phyloP scores from a whole-genome alignment of 257 asterid species.

The Primulina huaijiensis region DNA sequence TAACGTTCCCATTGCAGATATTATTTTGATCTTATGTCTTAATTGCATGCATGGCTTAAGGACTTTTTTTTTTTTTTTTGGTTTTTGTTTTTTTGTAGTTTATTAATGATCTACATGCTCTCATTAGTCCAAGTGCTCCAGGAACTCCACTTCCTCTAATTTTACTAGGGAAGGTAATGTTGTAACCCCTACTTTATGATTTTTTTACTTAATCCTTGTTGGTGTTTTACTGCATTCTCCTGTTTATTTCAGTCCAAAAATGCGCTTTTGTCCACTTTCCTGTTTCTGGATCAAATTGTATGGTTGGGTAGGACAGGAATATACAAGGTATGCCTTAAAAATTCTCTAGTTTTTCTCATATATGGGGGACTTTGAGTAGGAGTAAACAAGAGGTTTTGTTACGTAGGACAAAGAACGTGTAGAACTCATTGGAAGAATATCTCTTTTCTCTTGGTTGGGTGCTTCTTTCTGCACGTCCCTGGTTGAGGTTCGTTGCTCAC shows the following conservation, averaged over 20 bases:
- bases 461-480: slow-evolving; percentile 66
- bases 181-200: not conserved
- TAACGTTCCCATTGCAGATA: not conserved
- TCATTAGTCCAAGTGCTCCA: slow-evolving; percentile 75
- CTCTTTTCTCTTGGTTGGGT: slow-evolving; percentile 92
- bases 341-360: slow-evolving; percentile 9
- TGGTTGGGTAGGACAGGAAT: slow-evolving; percentile 95
- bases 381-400: not conserved
- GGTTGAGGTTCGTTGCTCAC: slow-evolving; percentile 57
- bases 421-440: slow-evolving; percentile 74
- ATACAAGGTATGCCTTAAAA: slow-evolving; percentile 57
- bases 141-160: slow-evolving; percentile 88
- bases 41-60: not conserved
- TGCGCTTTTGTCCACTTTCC: slow-evolving; percentile 83
- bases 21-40: not conserved
- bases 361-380: not conserved
- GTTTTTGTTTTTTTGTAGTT: slow-evolving; percentile 46
- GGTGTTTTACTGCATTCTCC: slow-evolving; percentile 11
- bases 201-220: not conserved
- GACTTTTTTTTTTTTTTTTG: not conserved
- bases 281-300: slow-evolving; percentile 89
- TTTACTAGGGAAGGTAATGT: slow-evolving; percentile 79
- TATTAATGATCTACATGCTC: slow-evolving; percentile 85
- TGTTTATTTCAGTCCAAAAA: slow-evolving; percentile 70
- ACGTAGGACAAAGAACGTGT: slow-evolving; percentile 79